These are phyloP conservation scores for Hypoxylon rickii DNA, from an alignment of 495 filamentous ascomycete genomes.

Conservation along the genomic window DNA sequence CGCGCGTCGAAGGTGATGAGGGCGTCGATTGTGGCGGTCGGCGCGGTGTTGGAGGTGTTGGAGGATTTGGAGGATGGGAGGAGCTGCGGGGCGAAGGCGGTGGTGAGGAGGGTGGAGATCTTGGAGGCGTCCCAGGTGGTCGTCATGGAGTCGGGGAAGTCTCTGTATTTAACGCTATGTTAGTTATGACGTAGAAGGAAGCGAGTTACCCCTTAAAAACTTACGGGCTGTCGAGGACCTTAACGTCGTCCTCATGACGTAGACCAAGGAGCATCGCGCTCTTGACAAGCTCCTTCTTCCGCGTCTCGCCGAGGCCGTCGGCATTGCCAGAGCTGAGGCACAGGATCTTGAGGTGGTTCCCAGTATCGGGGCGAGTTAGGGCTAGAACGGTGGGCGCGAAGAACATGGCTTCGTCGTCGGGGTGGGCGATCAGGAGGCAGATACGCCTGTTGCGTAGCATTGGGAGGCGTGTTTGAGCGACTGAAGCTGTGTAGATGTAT, in stretches of 20 bases:
- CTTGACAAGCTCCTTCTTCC: slow-evolving; percentile 81
- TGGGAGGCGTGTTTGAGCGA: slow-evolving; percentile 64
- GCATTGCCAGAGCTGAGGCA: slow-evolving; percentile 91
- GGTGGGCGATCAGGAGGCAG: slow-evolving; percentile 91
- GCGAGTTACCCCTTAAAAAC: slow-evolving; percentile 4
- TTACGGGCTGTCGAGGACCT: slow-evolving; percentile 74
- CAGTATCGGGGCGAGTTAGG: slow-evolving; percentile 70
- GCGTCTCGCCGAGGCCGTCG: slow-evolving; percentile 79
- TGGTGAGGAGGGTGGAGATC: slow-evolving; percentile 68
- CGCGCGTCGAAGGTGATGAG: slow-evolving; percentile 84
- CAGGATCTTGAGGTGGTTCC: slow-evolving; percentile 91
- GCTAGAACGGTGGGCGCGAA: slow-evolving; percentile 87
- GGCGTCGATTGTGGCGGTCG: slow-evolving; percentile 71
- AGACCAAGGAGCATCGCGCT: slow-evolving; percentile 78
- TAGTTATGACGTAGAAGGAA: not conserved
- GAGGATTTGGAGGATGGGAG: slow-evolving; percentile 23
- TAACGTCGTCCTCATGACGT: slow-evolving; percentile 71
- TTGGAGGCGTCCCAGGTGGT: slow-evolving; percentile 70
- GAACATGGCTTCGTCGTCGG: slow-evolving; percentile 99
- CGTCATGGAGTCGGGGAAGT: slow-evolving; percentile 88
- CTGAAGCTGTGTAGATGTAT: slow-evolving; percentile 62
- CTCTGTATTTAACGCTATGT: slow-evolving; percentile 39
- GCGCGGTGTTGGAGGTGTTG: slow-evolving; percentile 42
- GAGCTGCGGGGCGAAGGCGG: slow-evolving; percentile 67
- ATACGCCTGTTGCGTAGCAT: slow-evolving; percentile 77